These are phyloP conservation scores for Pyrenophora seminiperda DNA, from an alignment of 2,329 filamentous ascomycete species.

Conservation along the genomic window DNA sequence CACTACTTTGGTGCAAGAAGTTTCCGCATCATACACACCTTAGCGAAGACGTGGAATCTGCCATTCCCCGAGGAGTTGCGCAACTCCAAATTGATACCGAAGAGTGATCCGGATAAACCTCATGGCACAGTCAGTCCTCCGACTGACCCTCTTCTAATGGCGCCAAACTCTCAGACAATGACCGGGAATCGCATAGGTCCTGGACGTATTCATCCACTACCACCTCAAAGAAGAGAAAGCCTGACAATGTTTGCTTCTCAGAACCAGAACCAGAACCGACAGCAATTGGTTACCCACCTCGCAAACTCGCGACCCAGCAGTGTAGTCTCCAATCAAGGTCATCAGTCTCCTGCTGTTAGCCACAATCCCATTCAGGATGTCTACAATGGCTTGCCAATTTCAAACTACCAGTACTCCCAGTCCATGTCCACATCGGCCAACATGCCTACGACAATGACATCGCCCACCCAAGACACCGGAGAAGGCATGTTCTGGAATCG, in stretches of 20 bases:
- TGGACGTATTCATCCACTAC: slow-evolving; percentile 3
- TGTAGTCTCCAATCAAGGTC: slow-evolving; percentile 21
- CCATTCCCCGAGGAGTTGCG: slow-evolving; percentile 48
- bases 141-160: slow-evolving; percentile 24
- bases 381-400: slow-evolving; percentile 18
- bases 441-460: slow-evolving; percentile 18
- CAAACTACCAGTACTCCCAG: slow-evolving; percentile 26
- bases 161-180: slow-evolving; percentile 19
- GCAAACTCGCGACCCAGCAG: slow-evolving; percentile 19
- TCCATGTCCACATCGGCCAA: slow-evolving; percentile 19
- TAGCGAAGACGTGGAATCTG: slow-evolving; percentile 53
- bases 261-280: slow-evolving; percentile 15
- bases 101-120: slow-evolving; percentile 14
- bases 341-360: slow-evolving; percentile 21
- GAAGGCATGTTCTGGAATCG: slow-evolving; percentile 45
- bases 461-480: slow-evolving; percentile 17
- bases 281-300: slow-evolving; percentile 26
- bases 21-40: slow-evolving; percentile 50
- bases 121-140: slow-evolving; percentile 27
- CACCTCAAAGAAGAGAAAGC: slow-evolving; percentile 30
- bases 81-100: slow-evolving; percentile 33
- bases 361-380: slow-evolving; percentile 16
- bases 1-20: slow-evolving; percentile 52
- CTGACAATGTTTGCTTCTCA: slow-evolving; percentile 39
- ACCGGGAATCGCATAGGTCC: slow-evolving; percentile 16